Evolutionary conservation across 768 basidiomycete genomes (phyloP).

Genomic region (Tricholoma hemisulphureum): DNA sequence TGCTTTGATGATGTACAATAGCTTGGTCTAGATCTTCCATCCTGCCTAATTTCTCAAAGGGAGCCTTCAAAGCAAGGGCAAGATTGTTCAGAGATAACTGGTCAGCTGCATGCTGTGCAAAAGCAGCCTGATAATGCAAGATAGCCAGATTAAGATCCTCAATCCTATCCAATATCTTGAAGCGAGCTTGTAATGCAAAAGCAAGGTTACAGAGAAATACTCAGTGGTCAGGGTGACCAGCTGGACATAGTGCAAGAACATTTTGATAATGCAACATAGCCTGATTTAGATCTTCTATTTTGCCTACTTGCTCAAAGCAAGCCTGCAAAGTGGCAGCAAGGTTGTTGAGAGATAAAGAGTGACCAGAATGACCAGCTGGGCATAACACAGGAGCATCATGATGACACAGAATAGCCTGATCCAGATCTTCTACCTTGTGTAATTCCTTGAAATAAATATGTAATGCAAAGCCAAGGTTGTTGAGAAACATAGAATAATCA

Average conservation of each 20-base stretch:
- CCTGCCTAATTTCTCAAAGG: not conserved
- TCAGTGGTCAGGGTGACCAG: not conserved
- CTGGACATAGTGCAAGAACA: conserved; percentile 1
- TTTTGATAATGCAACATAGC: conserved; percentile 15
- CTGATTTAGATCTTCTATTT: conserved; percentile 13
- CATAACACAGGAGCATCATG: conserved; percentile 4
- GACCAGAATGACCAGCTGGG: conserved; percentile 7
- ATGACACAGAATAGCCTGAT: conserved; percentile 15
- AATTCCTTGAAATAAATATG: not conserved
- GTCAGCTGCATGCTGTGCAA: conserved; percentile 6
- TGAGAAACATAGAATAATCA: conserved; percentile 4
- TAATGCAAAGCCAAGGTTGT: conserved; percentile 5
- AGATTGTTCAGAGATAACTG: conserved; percentile 9
- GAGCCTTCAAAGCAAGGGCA: not conserved
- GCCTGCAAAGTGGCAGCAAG: conserved; percentile 8
- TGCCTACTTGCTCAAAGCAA: conserved; percentile 19
- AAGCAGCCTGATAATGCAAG: conserved; percentile 3
- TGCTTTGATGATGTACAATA: conserved; percentile 7
- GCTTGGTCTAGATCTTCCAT: conserved; percentile 13
- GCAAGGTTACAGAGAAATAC: not conserved
- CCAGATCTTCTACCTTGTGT: conserved; percentile 1
- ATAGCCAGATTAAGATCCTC: conserved; percentile 9
- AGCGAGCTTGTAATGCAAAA: not conserved
- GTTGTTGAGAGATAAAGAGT: conserved; percentile 5
- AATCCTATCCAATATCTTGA: conserved; percentile 11